Base-by-base conservation (phyloP, 2,329 filamentous ascomycete species). In the Ophiocordyceps sinensis region DNA sequence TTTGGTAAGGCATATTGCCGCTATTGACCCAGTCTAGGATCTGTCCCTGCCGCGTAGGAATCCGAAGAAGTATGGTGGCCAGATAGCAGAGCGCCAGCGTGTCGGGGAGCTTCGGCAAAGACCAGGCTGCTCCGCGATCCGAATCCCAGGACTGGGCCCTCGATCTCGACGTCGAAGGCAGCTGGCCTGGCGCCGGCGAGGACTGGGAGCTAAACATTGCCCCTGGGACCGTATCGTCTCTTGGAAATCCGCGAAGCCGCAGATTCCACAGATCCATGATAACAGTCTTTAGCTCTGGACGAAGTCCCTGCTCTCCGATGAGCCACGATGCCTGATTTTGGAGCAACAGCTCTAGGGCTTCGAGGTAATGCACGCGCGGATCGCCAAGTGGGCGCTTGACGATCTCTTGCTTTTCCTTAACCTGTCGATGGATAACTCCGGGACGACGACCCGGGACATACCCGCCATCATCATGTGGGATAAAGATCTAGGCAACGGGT, bases 211-310 rank as follows among this genome's bases (percentile, higher is more conserved):
- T 65, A 49, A 64, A 66, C 37, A 63, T 48, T 28, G 59, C 57
- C 38, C 53, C 19, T 55, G 55, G 35, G 9, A 47, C 40, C 19
- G 47, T 47, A 13, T 54, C 51, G 17, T 55, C 40, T 1, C 36
- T 36, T 36, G 52, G 34, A 13, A 60, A 49, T 17, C 62, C 63
- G 31, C 71, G 62, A 3, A 70, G 65, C 5, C 85, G 75, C 39
- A 95, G 63, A 40, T 80, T 71, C 89, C 91, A 98, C 13, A 98
- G 71, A 55, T 94, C 87, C 44, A 79, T 76, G 5, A 93, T 77
- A 10, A 94, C 68, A 8, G 66, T 79, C 66, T 94, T 86, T 12
- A 95, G 68, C 51, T 94, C 82, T 5, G 67, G 59, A 1, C 81
- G 79, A 38, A 91, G 70, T 0, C 73, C 72, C 55, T 79, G 78